These are phyloP conservation scores for Oxytropis ochrocephala DNA, from an alignment of 306 rosid species.

Conservation along the genomic window DNA sequence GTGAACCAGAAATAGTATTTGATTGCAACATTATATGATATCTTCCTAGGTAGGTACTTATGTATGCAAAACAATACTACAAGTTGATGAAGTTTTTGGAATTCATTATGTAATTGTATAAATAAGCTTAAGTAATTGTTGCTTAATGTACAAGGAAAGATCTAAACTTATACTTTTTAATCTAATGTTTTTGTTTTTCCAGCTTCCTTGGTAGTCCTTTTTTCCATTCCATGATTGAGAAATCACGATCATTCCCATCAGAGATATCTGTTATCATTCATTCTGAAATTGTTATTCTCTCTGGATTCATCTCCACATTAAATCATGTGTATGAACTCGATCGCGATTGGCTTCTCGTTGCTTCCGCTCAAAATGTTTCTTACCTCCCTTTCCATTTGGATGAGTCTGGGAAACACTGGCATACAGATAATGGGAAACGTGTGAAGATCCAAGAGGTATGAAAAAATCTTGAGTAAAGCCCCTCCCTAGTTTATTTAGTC, in stretches of 20 bases:
- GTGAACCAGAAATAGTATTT: too few species aligned
- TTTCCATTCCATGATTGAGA: constrained; percentile 87
- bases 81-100: background rate
- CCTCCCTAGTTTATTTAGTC: too few species aligned
- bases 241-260: constrained; percentile 42
- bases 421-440: constrained; percentile 28
- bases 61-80: background rate
- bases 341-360: constrained; percentile 76
- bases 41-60: background rate
- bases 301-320: constrained; percentile 66
- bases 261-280: constrained; percentile 59
- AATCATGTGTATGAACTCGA: constrained; percentile 50
- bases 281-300: constrained; percentile 62
- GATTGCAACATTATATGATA: background rate
- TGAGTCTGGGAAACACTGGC: constrained; percentile 44
- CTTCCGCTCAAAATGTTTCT: constrained; percentile 60
- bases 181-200: constrained; percentile 30
- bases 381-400: constrained; percentile 54
- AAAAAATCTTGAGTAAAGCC: background rate
- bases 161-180: constrained; percentile 10
- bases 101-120: background rate
- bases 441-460: constrained; percentile 55
- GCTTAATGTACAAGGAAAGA: background rate
- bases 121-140: background rate
- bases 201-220: constrained; percentile 93